Base-by-base conservation (phyloP, 75 land plant genomes). In the Cupressus sempervirens region DNA sequence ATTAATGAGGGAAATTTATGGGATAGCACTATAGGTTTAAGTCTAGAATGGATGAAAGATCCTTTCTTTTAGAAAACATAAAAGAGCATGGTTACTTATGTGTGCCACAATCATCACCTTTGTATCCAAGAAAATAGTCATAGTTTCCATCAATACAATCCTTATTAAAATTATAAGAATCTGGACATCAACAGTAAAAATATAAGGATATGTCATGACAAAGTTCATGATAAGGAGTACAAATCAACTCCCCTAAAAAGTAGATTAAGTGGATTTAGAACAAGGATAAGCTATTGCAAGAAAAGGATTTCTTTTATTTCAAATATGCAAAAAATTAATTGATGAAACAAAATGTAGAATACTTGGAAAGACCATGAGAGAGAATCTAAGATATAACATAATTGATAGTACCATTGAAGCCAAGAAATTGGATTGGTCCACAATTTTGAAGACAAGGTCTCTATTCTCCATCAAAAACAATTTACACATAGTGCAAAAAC, bases 401-500 rank as follows among this genome's bases (percentile, higher is more conserved):
- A 50, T 13, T 50, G 15, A 36, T 38, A 84, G 34, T 88, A 94
- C 99, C 99, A 93, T 98, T 98, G 62, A 98, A 98, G 54, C 98
- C 96, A 48, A 93, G 90, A 83, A 94, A 98, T 74, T 93, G 92
- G 77, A 98, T 65, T 30, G 95, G 88, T 36, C 99, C 99, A 86
- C 99, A 98, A 85, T 86, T 90, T 86, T 89, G 92, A 84, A 95
- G 99, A 77, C 99, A 98, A n/a, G 83, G 85, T 88, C 91, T 96
- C 99, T 98, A 98, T 4, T 90, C 82, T 53, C 98, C 95, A 94
- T 98, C 99, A 73, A 98, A 98, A 87, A 97, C 93, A 89, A 98
- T 95, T 98, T 98, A 86, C 62, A 84, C 54, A 62, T 12, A 45
- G 26, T 11, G 15, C 40, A 3, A 12, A 45, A 18, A 23, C n/a